phyloP scores from a whole-genome alignment of 2,329 filamentous ascomycete species.

The Byssoonygena ceratinophila region DNA sequence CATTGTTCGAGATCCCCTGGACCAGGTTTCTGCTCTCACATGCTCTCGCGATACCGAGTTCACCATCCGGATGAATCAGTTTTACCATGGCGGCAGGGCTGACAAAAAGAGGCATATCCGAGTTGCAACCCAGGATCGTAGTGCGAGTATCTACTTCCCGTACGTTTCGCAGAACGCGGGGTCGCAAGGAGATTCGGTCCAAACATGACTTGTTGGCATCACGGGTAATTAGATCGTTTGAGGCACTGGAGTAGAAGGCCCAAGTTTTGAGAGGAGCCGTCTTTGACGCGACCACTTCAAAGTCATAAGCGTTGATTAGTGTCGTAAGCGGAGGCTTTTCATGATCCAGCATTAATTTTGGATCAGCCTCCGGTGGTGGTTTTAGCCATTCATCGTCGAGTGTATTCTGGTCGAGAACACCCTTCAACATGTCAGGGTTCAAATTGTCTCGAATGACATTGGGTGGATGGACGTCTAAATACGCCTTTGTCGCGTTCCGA shows the following conservation, averaged over 20 bases:
- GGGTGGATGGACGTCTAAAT: conserved; percentile 39
- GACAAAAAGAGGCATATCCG: conserved; percentile 51
- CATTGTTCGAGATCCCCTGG: conserved; percentile 52
- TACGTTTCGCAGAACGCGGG: conserved; percentile 49
- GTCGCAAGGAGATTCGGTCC: conserved; percentile 48
- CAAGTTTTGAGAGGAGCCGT: conserved; percentile 54
- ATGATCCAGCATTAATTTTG: conserved; percentile 21
- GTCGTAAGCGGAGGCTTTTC: conserved; percentile 37
- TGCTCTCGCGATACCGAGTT: conserved; percentile 47
- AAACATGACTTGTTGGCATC: conserved; percentile 47
- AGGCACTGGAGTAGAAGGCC: conserved; percentile 58
- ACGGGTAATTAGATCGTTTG: conserved; percentile 51
- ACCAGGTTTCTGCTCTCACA: conserved; percentile 45
- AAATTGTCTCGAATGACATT: conserved; percentile 39
- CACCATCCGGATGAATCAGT: conserved; percentile 54
- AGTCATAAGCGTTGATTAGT: conserved; percentile 52
- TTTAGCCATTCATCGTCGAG: conserved; percentile 42
- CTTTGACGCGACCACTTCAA: conserved; percentile 46
- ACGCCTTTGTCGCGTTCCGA: conserved; percentile 37
- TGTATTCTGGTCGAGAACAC: conserved; percentile 40
- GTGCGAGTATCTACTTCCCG: conserved; percentile 42
- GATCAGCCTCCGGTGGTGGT: conserved; percentile 28
- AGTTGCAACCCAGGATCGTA: conserved; percentile 45
- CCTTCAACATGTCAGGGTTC: conserved; percentile 38
- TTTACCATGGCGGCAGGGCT: conserved; percentile 55